These are phyloP conservation scores for Xylariaceae sp. DNA, from an alignment of 2,329 filamentous ascomycete species.

Conservation along the genomic window DNA sequence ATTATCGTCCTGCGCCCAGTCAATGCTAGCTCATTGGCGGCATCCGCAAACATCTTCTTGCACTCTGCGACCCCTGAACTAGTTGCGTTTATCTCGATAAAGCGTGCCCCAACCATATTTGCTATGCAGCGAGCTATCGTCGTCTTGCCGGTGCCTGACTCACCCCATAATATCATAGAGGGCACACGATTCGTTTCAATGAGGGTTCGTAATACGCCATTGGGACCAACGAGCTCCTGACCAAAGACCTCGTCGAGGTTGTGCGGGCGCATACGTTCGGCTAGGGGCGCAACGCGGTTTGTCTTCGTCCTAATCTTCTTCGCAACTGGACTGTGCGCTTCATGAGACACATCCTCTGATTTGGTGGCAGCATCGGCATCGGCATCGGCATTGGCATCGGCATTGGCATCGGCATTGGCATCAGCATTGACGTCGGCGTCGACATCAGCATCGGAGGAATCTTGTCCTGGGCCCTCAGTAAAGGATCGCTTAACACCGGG, in stretches of 20 bases:
- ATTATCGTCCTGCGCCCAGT: slow-evolving; percentile 93
- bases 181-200: slow-evolving; percentile 88
- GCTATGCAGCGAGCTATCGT: slow-evolving; percentile 94
- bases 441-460: slow-evolving; percentile 35
- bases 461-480: slow-evolving; percentile 57
- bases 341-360: slow-evolving; percentile 28
- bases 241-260: slow-evolving; percentile 87
- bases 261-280: slow-evolving; percentile 90
- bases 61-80: slow-evolving; percentile 86
- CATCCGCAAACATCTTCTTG: slow-evolving; percentile 90
- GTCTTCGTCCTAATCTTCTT: slow-evolving; percentile 76
- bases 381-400: slow-evolving; percentile 11
- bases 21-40: slow-evolving; percentile 77
- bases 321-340: slow-evolving; percentile 49
- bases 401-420: slow-evolving; percentile 31
- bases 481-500: slow-evolving; percentile 58
- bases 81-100: slow-evolving; percentile 96
- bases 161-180: slow-evolving; percentile 94
- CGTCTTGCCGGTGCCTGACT: slow-evolving; percentile 82
- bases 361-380: slow-evolving; percentile 33
- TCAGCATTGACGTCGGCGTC: slow-evolving; percentile 15
- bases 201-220: slow-evolving; percentile 83
- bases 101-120: slow-evolving; percentile 79
- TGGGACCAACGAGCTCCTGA: slow-evolving; percentile 85
- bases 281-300: slow-evolving; percentile 79